Conservation (phyloP, 164 flowering plant species). For the Houttuynia cordata region DNA sequence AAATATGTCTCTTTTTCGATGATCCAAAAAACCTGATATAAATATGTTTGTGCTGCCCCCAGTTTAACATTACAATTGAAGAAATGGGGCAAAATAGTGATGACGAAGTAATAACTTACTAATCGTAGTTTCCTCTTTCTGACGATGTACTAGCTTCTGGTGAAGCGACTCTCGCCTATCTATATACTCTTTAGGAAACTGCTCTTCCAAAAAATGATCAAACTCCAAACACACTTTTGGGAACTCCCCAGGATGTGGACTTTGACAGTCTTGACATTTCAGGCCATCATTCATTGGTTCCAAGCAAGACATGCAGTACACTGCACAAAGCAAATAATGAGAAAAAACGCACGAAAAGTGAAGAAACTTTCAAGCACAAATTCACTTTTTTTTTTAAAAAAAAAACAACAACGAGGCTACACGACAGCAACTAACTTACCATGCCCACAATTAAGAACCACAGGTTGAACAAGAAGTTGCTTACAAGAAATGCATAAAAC, state of each 20-base stretch:
- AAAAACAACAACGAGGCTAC: too few relatives aligned
- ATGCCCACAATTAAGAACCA: constrained; percentile 87
- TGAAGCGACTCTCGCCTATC: constrained; percentile 31
- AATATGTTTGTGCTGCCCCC: too few relatives aligned
- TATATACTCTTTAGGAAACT: constrained; percentile 46
- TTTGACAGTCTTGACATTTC: constrained; percentile 51
- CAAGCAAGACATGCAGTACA: constrained; percentile 51
- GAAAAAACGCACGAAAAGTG: constrained; percentile 1
- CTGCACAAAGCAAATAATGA: constrained; percentile 26
- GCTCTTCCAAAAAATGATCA: constrained; percentile 52
- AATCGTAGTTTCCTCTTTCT: constrained; percentile 16
- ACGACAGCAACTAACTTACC: constrained; percentile 28
- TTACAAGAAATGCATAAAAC: constrained; percentile 52
- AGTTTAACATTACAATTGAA: too few relatives aligned
- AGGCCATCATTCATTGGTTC: constrained; percentile 19
- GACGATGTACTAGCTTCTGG: constrained; percentile 13
- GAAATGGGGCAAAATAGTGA: too few relatives aligned
- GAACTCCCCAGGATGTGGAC: constrained; percentile 39
- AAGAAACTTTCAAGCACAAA: neutral
- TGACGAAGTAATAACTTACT: too few relatives aligned
- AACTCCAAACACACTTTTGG: constrained; percentile 74
- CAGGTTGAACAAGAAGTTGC: constrained; percentile 49
- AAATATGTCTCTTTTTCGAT: too few relatives aligned
- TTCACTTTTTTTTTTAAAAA: neutral
- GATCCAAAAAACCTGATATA: too few relatives aligned